phyloP scores from a whole-genome alignment of 2,329 filamentous ascomycete genomes.

The Epichloe bromicola region DNA sequence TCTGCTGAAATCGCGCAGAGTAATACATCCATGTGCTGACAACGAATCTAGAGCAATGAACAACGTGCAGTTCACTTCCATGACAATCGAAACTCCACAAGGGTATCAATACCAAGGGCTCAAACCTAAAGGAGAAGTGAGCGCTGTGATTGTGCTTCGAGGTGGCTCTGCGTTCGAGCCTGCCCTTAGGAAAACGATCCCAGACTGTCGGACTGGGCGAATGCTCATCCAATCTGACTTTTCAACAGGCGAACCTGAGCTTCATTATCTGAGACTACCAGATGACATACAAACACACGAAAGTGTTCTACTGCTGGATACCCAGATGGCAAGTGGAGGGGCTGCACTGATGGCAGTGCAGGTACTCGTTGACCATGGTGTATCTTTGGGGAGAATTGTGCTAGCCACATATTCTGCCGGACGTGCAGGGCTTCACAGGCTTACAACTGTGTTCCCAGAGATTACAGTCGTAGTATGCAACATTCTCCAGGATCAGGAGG shows the following conservation, averaged over 20 bases:
- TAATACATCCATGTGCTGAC: conserved; percentile 5
- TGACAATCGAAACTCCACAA: conserved; percentile 56
- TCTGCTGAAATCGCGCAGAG: conserved; percentile 5
- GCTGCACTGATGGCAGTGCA: conserved; percentile 84
- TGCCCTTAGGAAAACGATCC: conserved; percentile 78
- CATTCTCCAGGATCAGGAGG: conserved; percentile 68
- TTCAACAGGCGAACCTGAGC: conserved; percentile 75
- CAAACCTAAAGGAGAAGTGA: conserved; percentile 56
- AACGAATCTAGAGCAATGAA: conserved; percentile 51
- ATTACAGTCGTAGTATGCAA: conserved; percentile 78
- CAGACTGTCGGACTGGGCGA: conserved; percentile 80
- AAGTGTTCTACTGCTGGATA: conserved; percentile 75
- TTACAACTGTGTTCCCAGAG: conserved; percentile 79
- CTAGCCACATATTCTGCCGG: conserved; percentile 90
- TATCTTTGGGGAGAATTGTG: conserved; percentile 71
- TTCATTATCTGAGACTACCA: conserved; percentile 79
- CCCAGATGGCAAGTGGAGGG: conserved; percentile 89
- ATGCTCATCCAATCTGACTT: conserved; percentile 83
- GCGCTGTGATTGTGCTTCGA: conserved; percentile 77
- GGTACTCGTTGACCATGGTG: conserved; percentile 89
- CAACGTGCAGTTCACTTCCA: conserved; percentile 55
- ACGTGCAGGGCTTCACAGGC: conserved; percentile 65
- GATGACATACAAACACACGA: conserved; percentile 60
- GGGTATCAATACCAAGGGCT: conserved; percentile 60
- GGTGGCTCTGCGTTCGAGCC: conserved; percentile 83